Base-by-base conservation (phyloP, 192 early-diverging fungal genomes). In the Borealophlyctis nickersoniae region DNA sequence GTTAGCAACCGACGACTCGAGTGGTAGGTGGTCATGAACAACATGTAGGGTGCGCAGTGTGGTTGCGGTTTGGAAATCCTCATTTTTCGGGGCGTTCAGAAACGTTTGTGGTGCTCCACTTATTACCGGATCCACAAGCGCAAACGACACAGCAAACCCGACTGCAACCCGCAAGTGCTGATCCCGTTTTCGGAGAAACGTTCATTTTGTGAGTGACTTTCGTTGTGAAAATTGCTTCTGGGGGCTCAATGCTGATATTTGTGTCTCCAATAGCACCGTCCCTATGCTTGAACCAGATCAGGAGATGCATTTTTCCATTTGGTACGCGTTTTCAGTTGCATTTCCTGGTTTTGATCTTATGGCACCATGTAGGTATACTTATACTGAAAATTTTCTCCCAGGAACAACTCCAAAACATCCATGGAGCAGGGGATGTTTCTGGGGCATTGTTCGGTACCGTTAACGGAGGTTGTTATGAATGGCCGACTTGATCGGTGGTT, bases 291-390 rank as follows among this genome's bases (percentile, higher is more conserved):
- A 52, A 24, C 50, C 29, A 30, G n/a, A 33, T 13, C 60, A 56
- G 52, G 35, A 69, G 19, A 59, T 69, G 2, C 67, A 69, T 33
- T 35, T 69, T 2, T 69, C 67, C 5, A 16, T 69, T 2, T 69
- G 67, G 67, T 59, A 69, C 48, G 52, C 54, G 4, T 29, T 24
- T 14, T 49, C 7, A 19, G 19, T 13, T 45, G 39, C 39, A 13
- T 45, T 45, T 19, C 39, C 19, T 45, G 39, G 39, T 45, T 19
- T n/a, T n/a, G n/a, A 45, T 19, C 19, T 45, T 45, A 45, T 19
- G 39, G 39, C 19, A 45, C 9, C n/a, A 45, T 45, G 39, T 45
- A 45, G n/a, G n/a, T n/a, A n/a, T n/a, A n/a, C n/a, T n/a, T n/a
- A n/a, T n/a, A n/a, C n/a, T n/a, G n/a, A n/a, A n/a, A n/a, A n/a